These are phyloP conservation scores for Dipodascopsis tothii DNA, from an alignment of 805 yeast genomes.

Conservation along the genomic window DNA sequence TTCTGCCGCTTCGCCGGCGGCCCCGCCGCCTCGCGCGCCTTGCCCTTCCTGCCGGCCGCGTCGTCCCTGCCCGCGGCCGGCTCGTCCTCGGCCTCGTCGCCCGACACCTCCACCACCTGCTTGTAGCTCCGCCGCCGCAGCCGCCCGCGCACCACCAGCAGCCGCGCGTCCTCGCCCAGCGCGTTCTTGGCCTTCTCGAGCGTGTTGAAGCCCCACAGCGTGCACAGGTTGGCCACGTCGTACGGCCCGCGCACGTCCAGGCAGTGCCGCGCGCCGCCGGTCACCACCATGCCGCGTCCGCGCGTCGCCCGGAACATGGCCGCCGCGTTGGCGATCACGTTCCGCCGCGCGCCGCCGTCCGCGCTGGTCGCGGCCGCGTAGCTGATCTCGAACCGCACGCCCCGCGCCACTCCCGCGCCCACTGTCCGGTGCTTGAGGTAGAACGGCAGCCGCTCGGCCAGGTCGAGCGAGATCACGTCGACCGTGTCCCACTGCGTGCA, in stretches of 20 bases:
- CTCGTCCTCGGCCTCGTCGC: conserved; percentile 1
- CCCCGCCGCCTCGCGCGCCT: not conserved
- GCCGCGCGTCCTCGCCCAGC: conserved; percentile 51
- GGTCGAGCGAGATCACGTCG: conserved; percentile 70
- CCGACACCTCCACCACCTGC: conserved; percentile 13
- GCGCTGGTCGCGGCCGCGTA: conserved; percentile 44
- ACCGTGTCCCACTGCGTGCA: conserved; percentile 67
- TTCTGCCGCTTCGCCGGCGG: too few species aligned
- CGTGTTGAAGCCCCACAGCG: conserved; percentile 62
- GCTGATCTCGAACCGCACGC: conserved; percentile 71
- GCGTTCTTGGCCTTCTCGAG: conserved; percentile 50
- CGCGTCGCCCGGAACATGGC: conserved; percentile 76
- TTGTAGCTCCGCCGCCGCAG: conserved; percentile 58
- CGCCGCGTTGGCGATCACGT: conserved; percentile 62
- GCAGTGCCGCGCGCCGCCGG: conserved; percentile 58
- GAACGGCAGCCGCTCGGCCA: conserved; percentile 58
- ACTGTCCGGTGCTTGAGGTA: conserved; percentile 76
- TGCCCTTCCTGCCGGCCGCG: not conserved
- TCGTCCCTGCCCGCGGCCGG: not conserved
- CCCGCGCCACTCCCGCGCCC: conserved; percentile 75
- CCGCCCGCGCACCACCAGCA: conserved; percentile 65
- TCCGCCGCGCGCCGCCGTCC: conserved; percentile 40
- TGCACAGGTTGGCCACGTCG: conserved; percentile 61
- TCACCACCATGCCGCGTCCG: conserved; percentile 65
- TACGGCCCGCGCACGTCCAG: conserved; percentile 55